Evolutionary conservation across 177 flowering plant genomes (phyloP).

Genomic region (Vitis hybrid): DNA sequence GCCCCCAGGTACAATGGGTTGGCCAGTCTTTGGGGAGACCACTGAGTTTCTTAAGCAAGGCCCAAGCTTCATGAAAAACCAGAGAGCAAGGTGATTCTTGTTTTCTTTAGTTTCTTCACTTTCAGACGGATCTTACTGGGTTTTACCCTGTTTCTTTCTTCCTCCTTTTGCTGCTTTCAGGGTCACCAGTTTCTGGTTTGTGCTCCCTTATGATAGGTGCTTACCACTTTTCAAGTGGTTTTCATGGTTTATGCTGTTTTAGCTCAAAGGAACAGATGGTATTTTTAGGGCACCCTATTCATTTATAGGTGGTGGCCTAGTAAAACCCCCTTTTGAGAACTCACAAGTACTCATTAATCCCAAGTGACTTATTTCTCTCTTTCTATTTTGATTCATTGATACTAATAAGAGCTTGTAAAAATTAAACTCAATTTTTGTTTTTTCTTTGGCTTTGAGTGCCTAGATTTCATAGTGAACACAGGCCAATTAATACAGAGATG

Average conservation of each 20-base stretch:
- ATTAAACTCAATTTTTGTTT: neutral
- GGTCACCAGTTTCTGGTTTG: neutral
- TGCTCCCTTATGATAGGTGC: no score
- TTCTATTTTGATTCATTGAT: no score
- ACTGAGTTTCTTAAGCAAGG: conserved; percentile 58
- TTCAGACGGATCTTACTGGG: neutral
- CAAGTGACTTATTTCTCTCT: neutral
- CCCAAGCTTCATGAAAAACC: conserved; percentile 54
- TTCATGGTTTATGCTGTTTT: neutral
- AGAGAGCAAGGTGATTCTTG: conserved; percentile 46
- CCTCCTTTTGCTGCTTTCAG: neutral
- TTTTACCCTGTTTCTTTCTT: neutral
- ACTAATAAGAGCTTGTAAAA: no score
- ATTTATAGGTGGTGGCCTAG: no score
- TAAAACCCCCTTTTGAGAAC: neutral
- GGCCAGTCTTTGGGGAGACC: conserved; percentile 72
- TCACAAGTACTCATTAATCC: neutral
- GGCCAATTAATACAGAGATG: no score
- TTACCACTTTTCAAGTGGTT: neutral
- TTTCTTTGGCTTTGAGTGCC: neutral
- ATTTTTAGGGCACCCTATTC: no score
- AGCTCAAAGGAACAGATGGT: neutral
- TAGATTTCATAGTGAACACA: neutral
- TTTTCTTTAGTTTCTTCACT: neutral
- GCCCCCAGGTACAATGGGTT: conserved; percentile 78